phyloP scores from a whole-genome alignment of 371 early-diverging fungal genomes.

The Nematocida ausubeli region DNA sequence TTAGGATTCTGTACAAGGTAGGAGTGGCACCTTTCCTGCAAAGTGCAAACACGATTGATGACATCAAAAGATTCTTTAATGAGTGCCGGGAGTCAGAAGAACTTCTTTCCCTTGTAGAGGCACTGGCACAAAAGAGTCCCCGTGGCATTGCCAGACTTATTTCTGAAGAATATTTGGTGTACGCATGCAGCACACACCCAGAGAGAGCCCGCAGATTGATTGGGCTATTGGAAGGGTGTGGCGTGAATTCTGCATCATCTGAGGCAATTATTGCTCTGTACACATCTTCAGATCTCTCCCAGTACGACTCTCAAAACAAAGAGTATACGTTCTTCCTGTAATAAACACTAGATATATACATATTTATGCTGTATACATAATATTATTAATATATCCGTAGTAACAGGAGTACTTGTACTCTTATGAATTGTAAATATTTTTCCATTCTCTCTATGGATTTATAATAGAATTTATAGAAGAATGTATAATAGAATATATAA shows the following conservation, averaged over 20 bases:
- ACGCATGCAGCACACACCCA: background rate
- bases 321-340: slow-evolving; percentile 9
- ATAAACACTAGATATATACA: background rate
- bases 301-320: background rate
- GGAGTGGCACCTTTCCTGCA: slow-evolving; percentile 16
- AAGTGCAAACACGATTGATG: slow-evolving; percentile 4
- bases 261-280: slow-evolving; percentile 1
- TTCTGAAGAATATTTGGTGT: slow-evolving; percentile 25
- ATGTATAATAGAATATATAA: too few species aligned
- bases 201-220: slow-evolving; percentile 3
- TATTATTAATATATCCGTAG: too few species aligned
- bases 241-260: background rate
- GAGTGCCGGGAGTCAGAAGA: slow-evolving; percentile 32
- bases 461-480: too few species aligned
- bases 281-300: background rate
- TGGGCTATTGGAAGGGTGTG: background rate
- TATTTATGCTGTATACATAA: too few species aligned
- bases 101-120: slow-evolving; percentile 20
- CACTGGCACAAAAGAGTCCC: slow-evolving; percentile 3
- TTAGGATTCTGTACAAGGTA: slow-evolving; percentile 9
- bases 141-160: slow-evolving; percentile 1
- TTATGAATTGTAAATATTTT: too few species aligned
- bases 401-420: too few species aligned
- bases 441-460: too few species aligned
- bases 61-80: slow-evolving; percentile 23